Evolutionary conservation across 305 asterid species (phyloP), one percentile per base, ranked within the genome.

Genomic region (Fraxinus dipetala): DNA sequence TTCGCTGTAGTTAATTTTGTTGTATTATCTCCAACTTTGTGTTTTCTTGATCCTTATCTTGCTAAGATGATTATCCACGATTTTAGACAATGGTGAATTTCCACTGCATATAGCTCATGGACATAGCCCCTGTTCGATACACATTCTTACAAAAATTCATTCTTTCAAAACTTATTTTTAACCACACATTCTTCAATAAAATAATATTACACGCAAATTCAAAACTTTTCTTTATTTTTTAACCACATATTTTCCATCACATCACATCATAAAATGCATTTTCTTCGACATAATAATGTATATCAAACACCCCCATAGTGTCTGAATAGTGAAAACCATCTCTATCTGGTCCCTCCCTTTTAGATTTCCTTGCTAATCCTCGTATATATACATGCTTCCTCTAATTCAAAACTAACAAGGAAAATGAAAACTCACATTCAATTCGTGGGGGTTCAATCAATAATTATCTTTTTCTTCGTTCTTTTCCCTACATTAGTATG

Each of bases 31-130:
- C 59, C 48, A 32, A 26, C 45, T 36, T 78, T 61, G 4, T 40
- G 83, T 73, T 61, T 61, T 36, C 18, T 76, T 16, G 56, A 78
- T 78, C 75, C 48, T 0, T 24, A 61, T 73, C 65, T 80, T 78
- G 30, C 76, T 63, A 43, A 30, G 51, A 76, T 22, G 14, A 56
- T 56, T 70, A 45, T 6, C 30, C 28, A 20, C 14, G 70, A 73
- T 14, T 76, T 26, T 10, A 56, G 40, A 24, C 31, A 69, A 36
- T 69, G 65, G 26, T 38, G 22, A 79, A 77, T 75, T 59, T 75
- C 54, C 76, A 13, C 73, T 13, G 9, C 72, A 79, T 72, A 56
- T 79, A 45, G 26, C 26, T 48, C 48, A 34, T 72, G 36, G 20
- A 67, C 35, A 1, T 48, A 35, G 1, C 40, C 40, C 40, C 2